Conservation (phyloP, 208 protist genomes). For the Trypanosoma theileri region DNA sequence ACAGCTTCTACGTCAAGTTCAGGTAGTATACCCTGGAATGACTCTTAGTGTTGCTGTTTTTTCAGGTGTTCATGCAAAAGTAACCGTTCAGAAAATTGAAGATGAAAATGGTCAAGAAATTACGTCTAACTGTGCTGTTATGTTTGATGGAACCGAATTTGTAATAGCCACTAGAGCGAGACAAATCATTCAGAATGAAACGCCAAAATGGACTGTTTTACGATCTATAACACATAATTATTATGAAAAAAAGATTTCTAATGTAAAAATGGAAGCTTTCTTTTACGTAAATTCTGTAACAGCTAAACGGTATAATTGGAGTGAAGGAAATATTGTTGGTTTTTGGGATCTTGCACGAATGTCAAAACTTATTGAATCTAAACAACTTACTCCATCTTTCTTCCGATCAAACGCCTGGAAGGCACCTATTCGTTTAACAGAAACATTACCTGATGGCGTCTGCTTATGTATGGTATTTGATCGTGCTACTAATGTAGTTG, state of each 20-base stretch:
- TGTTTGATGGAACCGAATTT: conserved; percentile 85
- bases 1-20: conserved; percentile 78
- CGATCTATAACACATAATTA: conserved; percentile 37
- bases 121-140: conserved; percentile 60
- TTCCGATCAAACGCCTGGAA: conserved; percentile 49
- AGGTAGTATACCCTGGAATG: conserved; percentile 82
- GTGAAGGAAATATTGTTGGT: conserved; percentile 40
- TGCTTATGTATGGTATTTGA: conserved; percentile 28
- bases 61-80: conserved; percentile 61
- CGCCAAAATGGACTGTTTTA: conserved; percentile 56
- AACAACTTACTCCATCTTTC: conserved; percentile 62
- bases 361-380: conserved; percentile 45
- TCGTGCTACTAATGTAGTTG: conserved; percentile 66
- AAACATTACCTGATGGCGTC: conserved; percentile 28
- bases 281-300: conserved; percentile 28
- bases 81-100: conserved; percentile 67
- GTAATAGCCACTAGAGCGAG: conserved; percentile 74
- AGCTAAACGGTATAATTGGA: conserved; percentile 51
- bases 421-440: conserved; percentile 32
- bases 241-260: conserved; percentile 2
- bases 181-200: conserved; percentile 14
- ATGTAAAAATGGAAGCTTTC: background rate
- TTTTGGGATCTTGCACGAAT: conserved; percentile 61
- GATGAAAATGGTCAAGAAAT: conserved; percentile 35
- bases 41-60: conserved; percentile 67